Evolutionary conservation across 768 basidiomycete species (phyloP).

Genomic region (Pleurotus tuber-regium): DNA sequence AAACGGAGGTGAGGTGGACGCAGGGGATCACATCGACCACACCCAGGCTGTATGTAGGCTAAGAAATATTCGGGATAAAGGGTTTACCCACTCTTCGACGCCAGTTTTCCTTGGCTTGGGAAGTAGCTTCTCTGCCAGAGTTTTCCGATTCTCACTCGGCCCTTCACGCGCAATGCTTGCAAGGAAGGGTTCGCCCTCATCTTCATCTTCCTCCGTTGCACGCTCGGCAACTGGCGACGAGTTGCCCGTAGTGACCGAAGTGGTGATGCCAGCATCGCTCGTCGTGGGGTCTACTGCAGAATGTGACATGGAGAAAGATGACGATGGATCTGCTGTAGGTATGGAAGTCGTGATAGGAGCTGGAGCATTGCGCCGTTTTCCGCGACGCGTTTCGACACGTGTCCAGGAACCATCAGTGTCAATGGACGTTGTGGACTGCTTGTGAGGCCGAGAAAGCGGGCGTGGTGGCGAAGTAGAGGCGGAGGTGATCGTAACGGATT

Average conservation of each 20-base stretch:
- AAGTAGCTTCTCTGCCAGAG: conserved; percentile 63
- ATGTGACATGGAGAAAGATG: not conserved
- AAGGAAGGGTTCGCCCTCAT: conserved; percentile 24
- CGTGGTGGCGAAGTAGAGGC: conserved; percentile 14
- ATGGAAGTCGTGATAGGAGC: conserved; percentile 14
- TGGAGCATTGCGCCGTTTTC: conserved; percentile 15
- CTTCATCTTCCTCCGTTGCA: conserved; percentile 18
- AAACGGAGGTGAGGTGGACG: conserved; percentile 4
- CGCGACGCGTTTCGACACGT: conserved; percentile 55
- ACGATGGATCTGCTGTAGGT: conserved; percentile 1
- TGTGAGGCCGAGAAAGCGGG: conserved; percentile 1
- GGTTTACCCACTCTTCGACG: conserved; percentile 68
- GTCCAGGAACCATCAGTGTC: conserved; percentile 72
- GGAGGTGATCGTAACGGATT: conserved; percentile 15
- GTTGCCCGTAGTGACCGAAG: conserved; percentile 35
- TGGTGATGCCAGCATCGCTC: conserved; percentile 52
- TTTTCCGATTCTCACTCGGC: conserved; percentile 27
- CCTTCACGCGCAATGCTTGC: conserved; percentile 21
- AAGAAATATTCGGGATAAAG: conserved; percentile 14
- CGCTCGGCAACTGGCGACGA: conserved; percentile 36
- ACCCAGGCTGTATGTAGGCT: too few species aligned
- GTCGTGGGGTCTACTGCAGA: conserved; percentile 32
- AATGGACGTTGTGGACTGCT: conserved; percentile 34
- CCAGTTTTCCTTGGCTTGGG: conserved; percentile 64
- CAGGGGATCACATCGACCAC: too few species aligned